A percentile compares a stretch with the other conserved stretches of the same genome.
Conservation (phyloP, 164 flowering plant species). For the Chloranthus sessilifolius region DNA sequence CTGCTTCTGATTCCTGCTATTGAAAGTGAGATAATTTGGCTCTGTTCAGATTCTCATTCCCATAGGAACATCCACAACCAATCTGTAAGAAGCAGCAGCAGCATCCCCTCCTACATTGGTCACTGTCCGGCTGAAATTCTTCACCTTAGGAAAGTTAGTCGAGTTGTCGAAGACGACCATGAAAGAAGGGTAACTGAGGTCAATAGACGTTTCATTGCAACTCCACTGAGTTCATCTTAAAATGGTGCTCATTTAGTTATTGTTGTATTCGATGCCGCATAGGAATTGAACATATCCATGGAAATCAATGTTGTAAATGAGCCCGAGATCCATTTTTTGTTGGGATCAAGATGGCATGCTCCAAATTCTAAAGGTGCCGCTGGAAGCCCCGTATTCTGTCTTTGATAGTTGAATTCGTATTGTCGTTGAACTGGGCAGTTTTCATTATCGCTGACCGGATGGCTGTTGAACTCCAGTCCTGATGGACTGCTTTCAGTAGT, state of each 20-base stretch:
- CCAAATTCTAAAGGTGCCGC: slow-evolving; percentile 6
- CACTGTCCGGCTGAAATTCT: too few species aligned
- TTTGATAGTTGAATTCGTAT: background rate
- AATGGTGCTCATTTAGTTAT: background rate
- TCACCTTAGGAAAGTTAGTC: background rate
- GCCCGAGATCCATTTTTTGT: slow-evolving; percentile 1
- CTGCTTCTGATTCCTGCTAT: too few species aligned
- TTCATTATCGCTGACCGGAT: slow-evolving; percentile 1
- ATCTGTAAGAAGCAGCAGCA: background rate
- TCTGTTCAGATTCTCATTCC: background rate
- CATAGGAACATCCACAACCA: background rate
- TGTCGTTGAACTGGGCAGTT: background rate
- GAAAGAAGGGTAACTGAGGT: background rate
- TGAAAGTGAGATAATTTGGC: background rate
- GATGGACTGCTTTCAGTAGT: slow-evolving; percentile 1
- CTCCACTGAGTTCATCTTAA: too few species aligned
- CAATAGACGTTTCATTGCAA: background rate
- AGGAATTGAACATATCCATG: background rate
- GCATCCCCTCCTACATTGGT: background rate
- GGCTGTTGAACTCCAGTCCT: background rate
- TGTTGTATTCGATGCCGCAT: background rate
- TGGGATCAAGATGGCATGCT: slow-evolving; percentile 1
- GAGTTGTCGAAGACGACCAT: background rate
- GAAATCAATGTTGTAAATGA: background rate
- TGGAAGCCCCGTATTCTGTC: background rate